phyloP scores from a whole-genome alignment of 768 basidiomycete species.

The Lentinula aciculospora region DNA sequence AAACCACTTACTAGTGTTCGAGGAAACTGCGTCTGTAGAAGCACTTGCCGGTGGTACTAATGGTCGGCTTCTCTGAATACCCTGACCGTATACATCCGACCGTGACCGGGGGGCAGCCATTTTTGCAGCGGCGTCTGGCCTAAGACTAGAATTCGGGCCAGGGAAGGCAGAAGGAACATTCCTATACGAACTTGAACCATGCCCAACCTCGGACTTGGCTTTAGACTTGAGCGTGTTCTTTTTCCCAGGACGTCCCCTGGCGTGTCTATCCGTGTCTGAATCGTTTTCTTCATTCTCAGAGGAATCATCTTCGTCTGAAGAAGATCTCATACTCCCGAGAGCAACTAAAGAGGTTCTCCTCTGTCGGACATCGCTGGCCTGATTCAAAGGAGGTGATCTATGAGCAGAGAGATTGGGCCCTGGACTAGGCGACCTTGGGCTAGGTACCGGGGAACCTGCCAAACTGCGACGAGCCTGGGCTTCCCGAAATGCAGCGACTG shows the following conservation, averaged over 20 bases:
- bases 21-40: constrained; percentile 54
- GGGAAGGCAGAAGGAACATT: not conserved
- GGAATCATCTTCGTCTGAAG: constrained; percentile 26
- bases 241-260: constrained; percentile 23
- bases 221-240: constrained; percentile 5
- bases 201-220: constrained; percentile 22
- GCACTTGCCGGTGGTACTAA: constrained; percentile 39
- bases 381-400: not conserved
- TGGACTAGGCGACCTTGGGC: constrained; percentile 31
- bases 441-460: constrained; percentile 56
- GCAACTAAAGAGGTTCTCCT: constrained; percentile 4
- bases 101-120: constrained; percentile 22
- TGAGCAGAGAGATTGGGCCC: not conserved
- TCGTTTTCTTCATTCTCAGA: constrained; percentile 27
- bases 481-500: constrained; percentile 78
- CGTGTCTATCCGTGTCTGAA: constrained; percentile 13
- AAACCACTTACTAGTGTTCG: constrained; percentile 39
- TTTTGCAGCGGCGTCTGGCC: not conserved
- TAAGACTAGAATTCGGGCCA: not conserved
- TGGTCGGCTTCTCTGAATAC: constrained; percentile 23
- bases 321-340: not conserved
- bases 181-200: constrained; percentile 19
- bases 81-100: constrained; percentile 26
- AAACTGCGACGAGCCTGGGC: constrained; percentile 63
- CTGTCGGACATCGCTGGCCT: not conserved